Percentiles rank a stretch among this genome's conserved stretches.
phyloP scores from a whole-genome alignment of 108 stramenopile genomes.

The Schizochytrium sp. region DNA sequence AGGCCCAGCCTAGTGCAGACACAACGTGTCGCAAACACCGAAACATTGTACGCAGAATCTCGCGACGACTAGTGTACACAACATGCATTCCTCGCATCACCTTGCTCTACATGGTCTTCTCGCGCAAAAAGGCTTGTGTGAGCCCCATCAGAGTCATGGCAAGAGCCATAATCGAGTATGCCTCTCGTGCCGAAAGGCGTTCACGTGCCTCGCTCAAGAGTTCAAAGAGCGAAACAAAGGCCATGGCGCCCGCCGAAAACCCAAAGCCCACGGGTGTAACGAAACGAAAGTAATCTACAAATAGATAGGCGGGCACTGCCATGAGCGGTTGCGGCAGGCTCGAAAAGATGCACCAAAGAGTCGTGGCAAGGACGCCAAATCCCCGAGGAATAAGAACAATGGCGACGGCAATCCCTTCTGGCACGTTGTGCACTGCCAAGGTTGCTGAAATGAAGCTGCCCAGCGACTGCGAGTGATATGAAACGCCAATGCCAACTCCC shows the following conservation, averaged over 20 bases:
- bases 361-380: slow-evolving; percentile 70
- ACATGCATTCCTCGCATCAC: no score
- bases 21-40: no score
- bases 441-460: slow-evolving; percentile 84
- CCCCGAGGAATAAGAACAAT: slow-evolving; percentile 81
- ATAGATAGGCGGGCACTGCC: slow-evolving; percentile 90
- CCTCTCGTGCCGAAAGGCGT: slow-evolving; percentile 31
- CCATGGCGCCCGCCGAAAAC: slow-evolving; percentile 98
- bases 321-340: slow-evolving; percentile 91
- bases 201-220: slow-evolving; percentile 81
- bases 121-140: neutral
- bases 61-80: no score
- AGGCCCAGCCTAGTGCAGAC: no score
- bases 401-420: slow-evolving; percentile 94
- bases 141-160: neutral
- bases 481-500: slow-evolving; percentile 91
- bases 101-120: neutral
- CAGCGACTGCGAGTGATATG: slow-evolving; percentile 43
- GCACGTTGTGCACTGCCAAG: slow-evolving; percentile 95
- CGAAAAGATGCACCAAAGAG: slow-evolving; percentile 84
- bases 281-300: slow-evolving; percentile 88
- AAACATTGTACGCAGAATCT: no score
- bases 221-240: slow-evolving; percentile 91
- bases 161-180: neutral
- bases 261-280: slow-evolving; percentile 89